Base-by-base conservation (phyloP, 768 basidiomycete species). In the Collybiopsis confluens region DNA sequence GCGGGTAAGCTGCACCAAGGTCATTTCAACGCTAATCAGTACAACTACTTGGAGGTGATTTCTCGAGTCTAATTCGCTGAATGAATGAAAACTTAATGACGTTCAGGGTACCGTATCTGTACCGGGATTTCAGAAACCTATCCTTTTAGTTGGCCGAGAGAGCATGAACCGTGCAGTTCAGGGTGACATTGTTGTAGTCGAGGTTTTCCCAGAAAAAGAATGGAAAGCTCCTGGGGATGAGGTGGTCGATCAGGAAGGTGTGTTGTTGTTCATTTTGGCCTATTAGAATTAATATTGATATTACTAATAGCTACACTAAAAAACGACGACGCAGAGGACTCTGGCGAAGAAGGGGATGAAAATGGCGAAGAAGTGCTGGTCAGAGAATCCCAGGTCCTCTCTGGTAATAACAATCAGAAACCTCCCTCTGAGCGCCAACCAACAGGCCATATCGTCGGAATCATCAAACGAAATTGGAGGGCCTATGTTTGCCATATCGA, bases 401-500 rank as follows among this genome's bases (percentile, higher is more conserved):
- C 73, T 52, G 72, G 77, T 59, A 65, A 63, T 16, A 53, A 62
- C n/a, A 68, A 68, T 18, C 60, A 69, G 27, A 64, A 57, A 58
- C 9, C 64, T 54, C 18, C 68, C 50, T 63, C 80, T 38, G 88
- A 89, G 60, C 85, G 79, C 58, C 92, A 94, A 62, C 96, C 96
- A 2, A 98, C 96, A 0, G 97, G 97, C 9, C 82, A 83, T 24
- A 77, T 98, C 4, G 88, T 98, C 8, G 97, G 97, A 6, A 75
- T 98, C 52, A 83, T 95, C 61, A 97, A 97, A 69, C 82, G 97
- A 8, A 95, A 95, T 62, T 99, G 96, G 96, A 74, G 95, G 63
- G 86, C 95, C 83, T 92, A 92, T 64, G 96, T 98, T 35, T 98
- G 94, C 68, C 95, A 98, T 66, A 85, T 99, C 45, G 97, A 98